A percentile compares a stretch with the other conserved stretches of the same genome.
These are phyloP conservation scores for Hippophae tibetana DNA, from an alignment of 306 rosid genomes.

Conservation along the genomic window DNA sequence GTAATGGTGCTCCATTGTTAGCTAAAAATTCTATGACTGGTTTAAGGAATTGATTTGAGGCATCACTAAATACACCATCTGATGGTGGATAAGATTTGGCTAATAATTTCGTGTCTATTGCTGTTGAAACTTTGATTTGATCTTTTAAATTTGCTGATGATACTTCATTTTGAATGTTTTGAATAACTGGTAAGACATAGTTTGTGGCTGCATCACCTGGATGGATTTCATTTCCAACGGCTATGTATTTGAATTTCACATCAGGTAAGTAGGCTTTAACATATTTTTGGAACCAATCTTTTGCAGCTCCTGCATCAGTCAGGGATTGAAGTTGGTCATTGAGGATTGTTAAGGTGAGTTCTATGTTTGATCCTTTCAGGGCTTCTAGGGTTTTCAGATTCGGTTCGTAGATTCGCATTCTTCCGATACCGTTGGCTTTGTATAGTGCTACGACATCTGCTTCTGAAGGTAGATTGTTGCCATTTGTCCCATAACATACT, in stretches of 20 bases:
- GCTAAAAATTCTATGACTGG: constrained; percentile 10
- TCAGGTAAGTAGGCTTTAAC: constrained; percentile 16
- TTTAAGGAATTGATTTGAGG: background rate
- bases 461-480: constrained; percentile 22
- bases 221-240: constrained; percentile 42
- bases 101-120: background rate
- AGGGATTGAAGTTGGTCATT: constrained; percentile 11
- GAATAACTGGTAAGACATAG: constrained; percentile 33
- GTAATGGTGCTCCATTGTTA: constrained; percentile 14
- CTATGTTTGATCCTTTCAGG: constrained; percentile 29
- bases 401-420: constrained; percentile 29
- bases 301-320: constrained; percentile 9
- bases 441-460: constrained; percentile 23
- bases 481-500: constrained; percentile 33
- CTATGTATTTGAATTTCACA: constrained; percentile 42
- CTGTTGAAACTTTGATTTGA: constrained; percentile 8
- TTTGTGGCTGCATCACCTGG: constrained; percentile 10
- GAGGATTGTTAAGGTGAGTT: constrained; percentile 17
- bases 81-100: constrained; percentile 15
- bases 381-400: constrained; percentile 21
- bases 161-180: constrained; percentile 33
- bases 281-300: constrained; percentile 26
- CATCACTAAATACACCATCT: constrained; percentile 1
- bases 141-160: constrained; percentile 15
- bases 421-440: constrained; percentile 11